Conservation (phyloP, 192 early-diverging fungal species). For the Ambispora gerdemannii region DNA sequence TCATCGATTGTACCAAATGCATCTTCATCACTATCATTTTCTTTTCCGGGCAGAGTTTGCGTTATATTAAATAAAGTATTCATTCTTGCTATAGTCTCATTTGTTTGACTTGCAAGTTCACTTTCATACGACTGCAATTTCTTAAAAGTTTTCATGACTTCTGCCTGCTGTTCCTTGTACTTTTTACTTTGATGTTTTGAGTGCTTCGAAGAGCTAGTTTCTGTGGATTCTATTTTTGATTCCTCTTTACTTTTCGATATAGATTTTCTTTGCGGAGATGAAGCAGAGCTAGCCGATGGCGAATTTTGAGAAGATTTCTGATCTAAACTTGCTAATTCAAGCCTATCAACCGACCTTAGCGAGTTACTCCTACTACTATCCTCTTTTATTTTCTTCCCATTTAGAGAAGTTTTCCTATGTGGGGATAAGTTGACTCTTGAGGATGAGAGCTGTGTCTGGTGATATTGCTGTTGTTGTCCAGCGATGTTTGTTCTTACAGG, state of each 20-base stretch:
- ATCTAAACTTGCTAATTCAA: not conserved
- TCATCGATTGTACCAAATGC: not conserved
- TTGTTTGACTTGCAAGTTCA: slow-evolving; percentile 17
- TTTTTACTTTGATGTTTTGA: slow-evolving; percentile 11
- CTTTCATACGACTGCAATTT: slow-evolving; percentile 15
- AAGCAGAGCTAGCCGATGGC: not conserved
- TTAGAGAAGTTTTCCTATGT: not conserved
- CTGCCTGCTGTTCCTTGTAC: slow-evolving; percentile 3
- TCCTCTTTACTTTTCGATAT: not conserved
- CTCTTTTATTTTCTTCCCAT: not conserved
- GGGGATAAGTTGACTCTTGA: not conserved
- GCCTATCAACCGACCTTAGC: not conserved
- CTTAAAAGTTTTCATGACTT: slow-evolving; percentile 23
- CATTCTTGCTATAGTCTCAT: slow-evolving; percentile 13
- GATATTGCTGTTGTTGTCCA: not conserved
- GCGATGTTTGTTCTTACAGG: not conserved
- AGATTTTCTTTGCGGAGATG: not conserved
- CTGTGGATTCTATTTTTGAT: not conserved
- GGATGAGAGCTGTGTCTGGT: not conserved
- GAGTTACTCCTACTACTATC: not conserved
- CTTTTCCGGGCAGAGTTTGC: not conserved
- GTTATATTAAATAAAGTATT: slow-evolving; percentile 7
- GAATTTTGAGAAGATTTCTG: no score
- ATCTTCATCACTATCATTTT: slow-evolving; percentile 15
- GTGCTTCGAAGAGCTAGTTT: not conserved